Base-by-base conservation (phyloP, 768 basidiomycete genomes). In the Cystobasidiopsis lactophilus region DNA sequence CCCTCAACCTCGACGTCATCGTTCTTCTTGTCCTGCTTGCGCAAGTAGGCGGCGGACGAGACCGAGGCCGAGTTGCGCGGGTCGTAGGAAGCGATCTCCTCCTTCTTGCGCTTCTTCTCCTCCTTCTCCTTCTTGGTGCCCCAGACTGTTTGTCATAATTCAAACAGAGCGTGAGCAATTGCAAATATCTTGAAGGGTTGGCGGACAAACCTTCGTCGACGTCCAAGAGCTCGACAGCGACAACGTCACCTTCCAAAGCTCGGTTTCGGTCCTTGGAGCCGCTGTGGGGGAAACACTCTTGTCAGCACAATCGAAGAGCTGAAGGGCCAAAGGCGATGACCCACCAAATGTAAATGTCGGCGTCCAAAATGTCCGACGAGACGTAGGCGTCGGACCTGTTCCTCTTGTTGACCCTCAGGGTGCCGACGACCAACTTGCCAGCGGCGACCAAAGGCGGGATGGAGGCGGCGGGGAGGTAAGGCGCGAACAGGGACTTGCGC, bases 31-130 rank as follows among this genome's bases (percentile, higher is more conserved):
- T 96, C 91, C 63, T 88, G 85, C 69, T 85, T 88, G 60, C 84
- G 77, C 2, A 62, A 44, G 33, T 35, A 35, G 33, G 33, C 33
- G 33, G 33, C 33, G 16, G 33, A 35, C 33, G 33, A 35, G 33
- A 35, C 33, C 45, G 63, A 59, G 23, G 60, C 58, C 40, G 57
- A 54, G 5, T 77, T 73, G 66, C 79, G 84, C 52, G 80, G 64
- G 63, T 96, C 91, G 66, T 88, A 95, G 0, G 88, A 85, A 27
- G 86, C 80, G 65, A 89, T 93, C 70, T 96, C 93, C 70, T 96
- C 93, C 75, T 98, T 98, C 72, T 96, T 96, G 64, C 91, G 75
- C 72, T 98, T 96, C 79, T 98, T 98, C 72, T 96, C 93, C 67
- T 96, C 93, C 70, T 98, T 98, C 71, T 98, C 93, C 70, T 98